A percentile compares a stretch with the other conserved stretches of the same genome.
Conservation (phyloP, 345 rosid species). For the Lepidium aucheri region DNA sequence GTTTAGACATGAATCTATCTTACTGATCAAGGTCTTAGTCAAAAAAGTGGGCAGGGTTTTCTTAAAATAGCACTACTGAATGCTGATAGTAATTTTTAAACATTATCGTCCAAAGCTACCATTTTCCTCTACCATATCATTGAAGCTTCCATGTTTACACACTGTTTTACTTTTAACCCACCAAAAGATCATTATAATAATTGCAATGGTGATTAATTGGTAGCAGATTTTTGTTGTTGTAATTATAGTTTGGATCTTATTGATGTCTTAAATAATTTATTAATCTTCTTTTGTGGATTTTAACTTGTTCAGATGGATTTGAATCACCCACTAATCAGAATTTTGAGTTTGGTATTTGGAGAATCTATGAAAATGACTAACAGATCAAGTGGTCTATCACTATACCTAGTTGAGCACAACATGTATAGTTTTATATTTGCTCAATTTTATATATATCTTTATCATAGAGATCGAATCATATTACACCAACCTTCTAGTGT, state of each 20-base stretch:
- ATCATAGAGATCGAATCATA: neutral
- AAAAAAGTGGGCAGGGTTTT: slow-evolving; percentile 9
- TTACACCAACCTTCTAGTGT: neutral
- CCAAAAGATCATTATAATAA: slow-evolving; percentile 4
- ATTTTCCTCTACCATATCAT: neutral
- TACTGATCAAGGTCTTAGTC: slow-evolving; percentile 10
- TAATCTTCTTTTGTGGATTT: neutral
- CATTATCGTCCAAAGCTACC: slow-evolving; percentile 13
- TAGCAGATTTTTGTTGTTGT: neutral
- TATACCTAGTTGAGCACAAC: neutral
- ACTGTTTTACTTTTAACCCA: neutral
- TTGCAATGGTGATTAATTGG: neutral
- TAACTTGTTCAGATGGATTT: neutral
- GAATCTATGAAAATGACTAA: neutral
- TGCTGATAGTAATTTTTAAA: slow-evolving; percentile 2
- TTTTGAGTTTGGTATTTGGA: neutral
- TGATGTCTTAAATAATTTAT: neutral
- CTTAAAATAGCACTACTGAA: slow-evolving; percentile 21
- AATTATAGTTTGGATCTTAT: neutral
- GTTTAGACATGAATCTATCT: slow-evolving; percentile 6
- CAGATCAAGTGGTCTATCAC: neutral
- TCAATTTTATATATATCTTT: neutral
- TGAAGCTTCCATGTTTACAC: slow-evolving; percentile 3
- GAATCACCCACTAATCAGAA: neutral
- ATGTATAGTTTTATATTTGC: neutral